phyloP scores from a whole-genome alignment of 176 grass and related monocot genomes.

The Zea luxurians region DNA sequence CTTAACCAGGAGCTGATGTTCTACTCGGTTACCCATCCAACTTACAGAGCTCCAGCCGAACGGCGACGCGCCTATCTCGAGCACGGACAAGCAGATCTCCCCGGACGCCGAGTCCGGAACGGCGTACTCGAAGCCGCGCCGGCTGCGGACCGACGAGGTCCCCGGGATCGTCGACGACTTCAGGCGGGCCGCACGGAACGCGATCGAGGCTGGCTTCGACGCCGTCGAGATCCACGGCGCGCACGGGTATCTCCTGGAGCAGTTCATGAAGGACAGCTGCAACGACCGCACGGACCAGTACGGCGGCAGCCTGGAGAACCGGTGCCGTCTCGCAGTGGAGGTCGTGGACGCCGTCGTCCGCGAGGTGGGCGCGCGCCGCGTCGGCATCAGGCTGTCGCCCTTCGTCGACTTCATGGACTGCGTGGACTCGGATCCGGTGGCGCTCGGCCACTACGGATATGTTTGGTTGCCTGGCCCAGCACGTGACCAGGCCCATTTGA shows the following conservation, averaged over 20 bases:
- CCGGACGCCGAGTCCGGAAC: neutral
- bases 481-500: too few species aligned
- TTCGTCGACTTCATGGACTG: neutral
- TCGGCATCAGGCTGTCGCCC: constrained; percentile 22
- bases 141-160: neutral
- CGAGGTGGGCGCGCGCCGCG: constrained; percentile 16
- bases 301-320: constrained; percentile 32
- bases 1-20: too few species aligned
- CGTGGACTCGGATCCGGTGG: constrained; percentile 5
- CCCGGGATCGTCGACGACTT: constrained; percentile 36
- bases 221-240: constrained; percentile 39
- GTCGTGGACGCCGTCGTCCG: constrained; percentile 10
- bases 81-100: constrained; percentile 31
- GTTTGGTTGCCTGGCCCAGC: too few species aligned
- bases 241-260: constrained; percentile 19
- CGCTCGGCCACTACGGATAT: constrained; percentile 24
- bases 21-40: too few species aligned
- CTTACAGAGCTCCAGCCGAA: constrained; percentile 12
- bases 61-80: constrained; percentile 2
- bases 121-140: constrained; percentile 34
- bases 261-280: constrained; percentile 36
- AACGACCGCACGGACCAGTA: constrained; percentile 20
- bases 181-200: constrained; percentile 25
- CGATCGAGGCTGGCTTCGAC: constrained; percentile 23
- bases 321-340: constrained; percentile 25